Evolutionary conservation across 192 early-diverging fungal species (phyloP), one percentile per base, ranked within the genome.

Genomic region (Podila verticillata): DNA sequence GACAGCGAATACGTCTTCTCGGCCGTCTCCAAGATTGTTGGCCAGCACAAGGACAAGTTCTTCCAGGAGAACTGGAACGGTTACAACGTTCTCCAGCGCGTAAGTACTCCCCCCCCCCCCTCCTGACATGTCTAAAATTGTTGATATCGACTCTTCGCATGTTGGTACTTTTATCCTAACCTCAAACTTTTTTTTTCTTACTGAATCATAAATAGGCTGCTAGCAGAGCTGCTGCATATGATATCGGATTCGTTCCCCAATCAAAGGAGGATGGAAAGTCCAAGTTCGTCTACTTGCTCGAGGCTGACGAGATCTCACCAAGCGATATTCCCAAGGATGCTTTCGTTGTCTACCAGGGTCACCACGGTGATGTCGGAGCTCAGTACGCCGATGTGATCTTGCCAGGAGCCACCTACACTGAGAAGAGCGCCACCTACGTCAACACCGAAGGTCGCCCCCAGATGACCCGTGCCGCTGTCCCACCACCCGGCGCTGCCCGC

Each of bases 261-360:
- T 61, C 86, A n/a, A 61, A 64, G 63, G 85, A 85, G 31, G 35
- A 78, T 26, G 60, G 80, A 48, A 63, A 74, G 28, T 51, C 88
- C 24, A 88, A 92, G 72, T 95, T 99, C 63, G 80, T 99, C 29
- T 99, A 98, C 87, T 88, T 99, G 57, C 89, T 99, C 61, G 92
- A 92, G 51, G 97, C 97, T 51, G 97, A 99, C 81, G 95, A 97
- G 61, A 81, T 97, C 57, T 69, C 78, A 24, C 75, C 94, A 7
- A 75, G 80, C 35, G 92, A 93, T 75, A 92, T 99, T 44, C 94
- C 96, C 64, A 88, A 90, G 73, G 88, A 93, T 73, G 94, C 96
- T 12, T 99, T 99, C 85, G 97, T 99, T 26, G 96, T 99, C 36
- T 99, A 99, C 87, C 98, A 99, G 87, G 98, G 98, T 31, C 98